phyloP scores from a whole-genome alignment of 164 flowering plant genomes.

The Piper longum region DNA sequence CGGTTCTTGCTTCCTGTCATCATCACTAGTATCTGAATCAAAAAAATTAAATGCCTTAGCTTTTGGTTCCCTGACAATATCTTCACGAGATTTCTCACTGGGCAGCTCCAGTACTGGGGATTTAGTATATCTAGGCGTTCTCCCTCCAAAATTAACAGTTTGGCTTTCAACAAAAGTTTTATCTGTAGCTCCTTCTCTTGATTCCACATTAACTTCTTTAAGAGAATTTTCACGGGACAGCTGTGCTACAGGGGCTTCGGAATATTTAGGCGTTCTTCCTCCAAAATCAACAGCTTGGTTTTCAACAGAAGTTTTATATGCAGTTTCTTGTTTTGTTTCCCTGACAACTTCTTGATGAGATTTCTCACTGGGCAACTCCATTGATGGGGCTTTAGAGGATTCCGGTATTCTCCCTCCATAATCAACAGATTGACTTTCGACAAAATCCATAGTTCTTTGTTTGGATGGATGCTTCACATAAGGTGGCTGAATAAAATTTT shows the following conservation, averaged over 20 bases:
- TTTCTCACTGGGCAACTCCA: too few relatives aligned
- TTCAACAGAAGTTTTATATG: neutral
- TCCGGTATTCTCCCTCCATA: too few relatives aligned
- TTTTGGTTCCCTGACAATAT: conserved; percentile 9
- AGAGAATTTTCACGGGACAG: too few relatives aligned
- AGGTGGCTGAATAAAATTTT: conserved; percentile 37
- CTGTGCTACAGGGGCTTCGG: too few relatives aligned
- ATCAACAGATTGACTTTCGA: too few relatives aligned
- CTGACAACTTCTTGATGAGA: too few relatives aligned
- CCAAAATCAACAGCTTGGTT: too few relatives aligned
- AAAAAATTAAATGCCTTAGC: conserved; percentile 1
- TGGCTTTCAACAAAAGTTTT: conserved; percentile 8
- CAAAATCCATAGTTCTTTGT: conserved; percentile 9
- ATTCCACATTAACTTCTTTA: too few relatives aligned
- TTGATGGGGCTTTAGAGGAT: too few relatives aligned
- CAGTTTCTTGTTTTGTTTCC: neutral
- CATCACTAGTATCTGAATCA: conserved; percentile 14
- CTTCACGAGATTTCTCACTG: conserved; percentile 6
- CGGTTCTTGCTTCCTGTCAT: neutral
- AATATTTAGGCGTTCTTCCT: too few relatives aligned
- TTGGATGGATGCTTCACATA: conserved; percentile 16
- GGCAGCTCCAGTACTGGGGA: conserved; percentile 8
- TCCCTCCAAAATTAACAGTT: conserved; percentile 4
- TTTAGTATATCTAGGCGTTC: conserved; percentile 8
- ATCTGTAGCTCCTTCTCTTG: neutral